Evolutionary conservation across 768 basidiomycete genomes (phyloP).

Genomic region (Lactarius quietus): DNA sequence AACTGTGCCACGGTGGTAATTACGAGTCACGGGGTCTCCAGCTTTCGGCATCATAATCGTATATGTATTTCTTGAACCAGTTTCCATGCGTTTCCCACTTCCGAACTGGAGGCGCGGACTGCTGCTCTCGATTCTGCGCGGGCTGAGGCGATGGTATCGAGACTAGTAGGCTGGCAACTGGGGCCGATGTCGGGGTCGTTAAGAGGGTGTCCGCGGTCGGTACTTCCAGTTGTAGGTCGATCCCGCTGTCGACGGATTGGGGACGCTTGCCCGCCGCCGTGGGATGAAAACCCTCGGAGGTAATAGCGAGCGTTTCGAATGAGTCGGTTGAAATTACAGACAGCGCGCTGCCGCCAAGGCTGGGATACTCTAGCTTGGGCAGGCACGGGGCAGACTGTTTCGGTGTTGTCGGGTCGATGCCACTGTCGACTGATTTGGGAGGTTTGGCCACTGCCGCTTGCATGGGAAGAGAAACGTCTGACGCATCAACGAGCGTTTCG

Average conservation of each 20-base stretch:
- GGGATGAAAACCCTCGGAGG: background rate
- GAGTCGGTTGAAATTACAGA: background rate
- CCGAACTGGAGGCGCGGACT: background rate
- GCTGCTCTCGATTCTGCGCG: background rate
- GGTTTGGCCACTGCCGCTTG: too few relatives aligned
- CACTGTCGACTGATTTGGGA: too few relatives aligned
- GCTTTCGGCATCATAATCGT: background rate
- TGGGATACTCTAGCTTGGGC: background rate
- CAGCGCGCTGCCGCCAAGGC: background rate
- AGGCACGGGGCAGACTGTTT: background rate
- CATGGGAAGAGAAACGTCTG: too few relatives aligned
- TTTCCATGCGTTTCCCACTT: background rate
- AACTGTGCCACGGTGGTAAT: background rate
- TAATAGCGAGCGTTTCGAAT: background rate
- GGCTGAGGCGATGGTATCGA: background rate
- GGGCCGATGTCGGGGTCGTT: background rate
- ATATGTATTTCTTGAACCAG: constrained; percentile 1
- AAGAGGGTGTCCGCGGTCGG: background rate
- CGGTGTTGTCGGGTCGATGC: background rate
- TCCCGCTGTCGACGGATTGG: background rate
- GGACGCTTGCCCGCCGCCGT: background rate
- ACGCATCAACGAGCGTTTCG: too few relatives aligned
- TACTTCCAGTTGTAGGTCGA: background rate
- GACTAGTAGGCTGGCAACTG: background rate
- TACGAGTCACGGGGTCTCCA: background rate